phyloP scores from a whole-genome alignment of 345 rosid genomes.

The Turnera subulata region DNA sequence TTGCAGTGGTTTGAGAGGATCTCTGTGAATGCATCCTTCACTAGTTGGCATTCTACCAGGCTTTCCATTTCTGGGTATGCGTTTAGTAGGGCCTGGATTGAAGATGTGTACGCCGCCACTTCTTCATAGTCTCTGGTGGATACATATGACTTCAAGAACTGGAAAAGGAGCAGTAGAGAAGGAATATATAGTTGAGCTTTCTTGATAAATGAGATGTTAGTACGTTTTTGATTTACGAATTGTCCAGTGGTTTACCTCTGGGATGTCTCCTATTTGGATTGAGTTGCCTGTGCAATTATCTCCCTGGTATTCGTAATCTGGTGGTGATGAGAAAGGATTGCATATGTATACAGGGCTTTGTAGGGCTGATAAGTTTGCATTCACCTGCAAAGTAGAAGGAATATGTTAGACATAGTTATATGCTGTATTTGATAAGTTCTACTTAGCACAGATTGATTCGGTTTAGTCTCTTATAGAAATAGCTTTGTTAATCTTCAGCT shows the following conservation, averaged over 20 bases:
- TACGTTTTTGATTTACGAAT: no score
- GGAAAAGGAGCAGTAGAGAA: not conserved
- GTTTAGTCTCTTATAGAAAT: no score
- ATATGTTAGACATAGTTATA: not conserved
- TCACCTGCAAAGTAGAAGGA: slow-evolving; percentile 36
- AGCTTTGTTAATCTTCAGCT: no score
- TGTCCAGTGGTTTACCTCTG: slow-evolving; percentile 30
- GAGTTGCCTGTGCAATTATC: slow-evolving; percentile 46
- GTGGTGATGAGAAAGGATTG: slow-evolving; percentile 72
- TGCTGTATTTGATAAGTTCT: no score
- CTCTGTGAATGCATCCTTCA: slow-evolving; percentile 49
- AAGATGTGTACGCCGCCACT: slow-evolving; percentile 44
- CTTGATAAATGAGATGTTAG: no score
- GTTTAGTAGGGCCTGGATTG: slow-evolving; percentile 46
- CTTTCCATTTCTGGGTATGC: slow-evolving; percentile 55
- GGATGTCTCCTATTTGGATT: slow-evolving; percentile 48
- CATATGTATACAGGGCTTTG: slow-evolving; percentile 36
- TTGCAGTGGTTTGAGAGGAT: slow-evolving; percentile 48
- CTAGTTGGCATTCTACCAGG: slow-evolving; percentile 47
- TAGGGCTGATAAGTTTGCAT: slow-evolving; percentile 41
- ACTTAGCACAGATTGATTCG: no score
- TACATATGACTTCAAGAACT: slow-evolving; percentile 8
- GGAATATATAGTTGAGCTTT: not conserved
- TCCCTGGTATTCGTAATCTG: slow-evolving; percentile 40
- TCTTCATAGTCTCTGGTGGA: slow-evolving; percentile 24